Percentiles rank a stretch among this genome's conserved stretches.
phyloP scores from a whole-genome alignment of 2,329 filamentous ascomycete genomes.

The Xylariaceae sp. region DNA sequence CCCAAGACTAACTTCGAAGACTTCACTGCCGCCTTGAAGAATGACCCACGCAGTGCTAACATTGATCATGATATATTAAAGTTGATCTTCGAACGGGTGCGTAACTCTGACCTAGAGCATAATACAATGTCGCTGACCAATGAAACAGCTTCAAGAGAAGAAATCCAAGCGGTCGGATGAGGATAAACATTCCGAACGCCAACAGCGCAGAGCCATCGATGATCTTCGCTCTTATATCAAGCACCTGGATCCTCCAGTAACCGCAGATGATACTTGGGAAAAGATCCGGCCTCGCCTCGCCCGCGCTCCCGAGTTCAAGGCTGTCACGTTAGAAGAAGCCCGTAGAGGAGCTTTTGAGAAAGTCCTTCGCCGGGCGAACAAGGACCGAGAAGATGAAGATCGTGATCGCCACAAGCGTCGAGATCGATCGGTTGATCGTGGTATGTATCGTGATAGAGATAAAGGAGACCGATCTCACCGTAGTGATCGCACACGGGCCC shows the following conservation, averaged over 20 bases:
- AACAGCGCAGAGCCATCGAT: slow-evolving; percentile 79
- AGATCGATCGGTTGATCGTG: slow-evolving; percentile 51
- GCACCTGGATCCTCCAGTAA: slow-evolving; percentile 79
- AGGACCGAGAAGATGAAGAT: slow-evolving; percentile 86
- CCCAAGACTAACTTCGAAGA: slow-evolving; percentile 82
- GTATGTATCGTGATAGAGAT: slow-evolving; percentile 50
- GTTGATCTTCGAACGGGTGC: slow-evolving; percentile 76
- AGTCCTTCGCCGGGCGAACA: slow-evolving; percentile 81
- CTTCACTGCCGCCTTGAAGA: slow-evolving; percentile 74
- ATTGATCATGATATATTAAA: slow-evolving; percentile 73
- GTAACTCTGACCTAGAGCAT: slow-evolving; percentile 24
- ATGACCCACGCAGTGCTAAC: slow-evolving; percentile 82
- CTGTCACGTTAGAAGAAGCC: slow-evolving; percentile 74
- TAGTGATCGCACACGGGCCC: slow-evolving; percentile 46
- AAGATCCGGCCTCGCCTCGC: slow-evolving; percentile 74
- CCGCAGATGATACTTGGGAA: slow-evolving; percentile 77
- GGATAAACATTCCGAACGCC: slow-evolving; percentile 76
- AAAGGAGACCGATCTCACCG: slow-evolving; percentile 60
- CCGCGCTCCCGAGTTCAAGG: slow-evolving; percentile 77
- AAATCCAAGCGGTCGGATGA: slow-evolving; percentile 69
- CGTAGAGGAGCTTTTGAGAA: slow-evolving; percentile 86
- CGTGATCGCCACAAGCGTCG: slow-evolving; percentile 55
- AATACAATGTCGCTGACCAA: slow-evolving; percentile 22
- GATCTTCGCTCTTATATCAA: slow-evolving; percentile 81
- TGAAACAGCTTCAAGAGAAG: slow-evolving; percentile 69